A percentile compares a stretch with the other conserved stretches of the same genome.
phyloP scores from a whole-genome alignment of 495 filamentous ascomycete species.

The Xylaria sp. region DNA sequence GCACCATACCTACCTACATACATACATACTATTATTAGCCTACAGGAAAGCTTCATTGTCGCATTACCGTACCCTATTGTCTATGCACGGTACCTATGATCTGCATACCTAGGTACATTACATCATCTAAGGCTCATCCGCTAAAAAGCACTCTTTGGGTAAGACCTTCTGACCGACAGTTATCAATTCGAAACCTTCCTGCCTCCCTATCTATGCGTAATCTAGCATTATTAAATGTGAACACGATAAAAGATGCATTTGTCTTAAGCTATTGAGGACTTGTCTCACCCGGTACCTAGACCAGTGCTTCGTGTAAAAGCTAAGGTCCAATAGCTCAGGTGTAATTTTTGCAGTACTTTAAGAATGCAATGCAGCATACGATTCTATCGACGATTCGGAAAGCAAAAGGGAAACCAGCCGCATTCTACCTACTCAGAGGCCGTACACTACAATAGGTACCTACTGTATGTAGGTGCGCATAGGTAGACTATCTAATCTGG shows the following conservation, averaged over 20 bases:
- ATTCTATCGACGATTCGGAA: no score
- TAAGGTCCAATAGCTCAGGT: no score
- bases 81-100: neutral
- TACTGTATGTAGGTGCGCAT: no score
- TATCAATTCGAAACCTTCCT: neutral
- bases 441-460: no score
- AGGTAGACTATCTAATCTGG: no score
- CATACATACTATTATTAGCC: neutral
- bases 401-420: no score
- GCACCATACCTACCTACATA: no score
- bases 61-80: neutral
- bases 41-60: neutral
- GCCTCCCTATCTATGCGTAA: neutral
- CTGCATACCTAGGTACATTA: no score
- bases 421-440: no score
- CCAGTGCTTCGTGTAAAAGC: no score
- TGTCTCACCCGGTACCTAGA: neutral
- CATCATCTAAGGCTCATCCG: neutral
- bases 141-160: neutral
- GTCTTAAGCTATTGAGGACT: neutral
- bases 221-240: neutral
- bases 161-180: neutral
- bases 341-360: no score
- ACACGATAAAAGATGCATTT: neutral
- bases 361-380: no score